These are phyloP conservation scores for Neonectria punicea DNA, from an alignment of 2,329 filamentous ascomycete genomes.

Conservation along the genomic window DNA sequence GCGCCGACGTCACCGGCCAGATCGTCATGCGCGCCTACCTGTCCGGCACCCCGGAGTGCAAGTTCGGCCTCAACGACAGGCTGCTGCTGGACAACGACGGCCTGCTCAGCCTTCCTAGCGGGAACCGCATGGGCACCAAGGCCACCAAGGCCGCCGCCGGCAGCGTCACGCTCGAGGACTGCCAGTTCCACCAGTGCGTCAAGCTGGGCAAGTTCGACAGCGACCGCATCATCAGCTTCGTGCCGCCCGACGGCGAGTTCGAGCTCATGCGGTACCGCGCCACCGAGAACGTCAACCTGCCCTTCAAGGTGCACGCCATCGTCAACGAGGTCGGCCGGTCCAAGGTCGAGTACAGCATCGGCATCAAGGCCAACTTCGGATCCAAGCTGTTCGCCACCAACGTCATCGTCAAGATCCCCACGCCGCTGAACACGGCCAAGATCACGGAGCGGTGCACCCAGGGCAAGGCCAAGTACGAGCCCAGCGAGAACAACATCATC, in stretches of 20 bases:
- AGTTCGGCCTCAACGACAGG: conserved; percentile 97
- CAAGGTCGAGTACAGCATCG: conserved; percentile 98
- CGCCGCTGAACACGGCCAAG: conserved; percentile 93
- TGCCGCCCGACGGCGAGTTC: conserved; percentile 97
- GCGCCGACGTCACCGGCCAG: conserved; percentile 95
- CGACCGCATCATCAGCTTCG: conserved; percentile 95
- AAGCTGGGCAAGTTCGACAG: conserved; percentile 97
- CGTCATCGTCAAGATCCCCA: conserved; percentile 92
- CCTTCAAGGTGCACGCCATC: conserved; percentile 98
- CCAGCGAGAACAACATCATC: conserved; percentile 96
- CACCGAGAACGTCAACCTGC: conserved; percentile 97
- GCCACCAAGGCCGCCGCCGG: conserved; percentile 95
- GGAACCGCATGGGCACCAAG: conserved; percentile 83
- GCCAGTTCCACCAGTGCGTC: conserved; percentile 98
- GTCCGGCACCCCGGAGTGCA: conserved; percentile 96
- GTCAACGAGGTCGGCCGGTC: conserved; percentile 97
- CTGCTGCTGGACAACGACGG: conserved; percentile 86
- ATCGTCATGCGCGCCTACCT: conserved; percentile 99
- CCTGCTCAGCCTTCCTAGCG: conserved; percentile 72
- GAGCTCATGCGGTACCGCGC: conserved; percentile 99
- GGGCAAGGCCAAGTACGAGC: conserved; percentile 98
- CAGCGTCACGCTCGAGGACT: conserved; percentile 95
- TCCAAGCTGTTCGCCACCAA: conserved; percentile 97
- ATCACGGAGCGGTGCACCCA: conserved; percentile 94
- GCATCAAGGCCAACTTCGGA: conserved; percentile 96